Conservation (phyloP, 2,329 filamentous ascomycete species). For the Colletotrichum endophyticum region DNA sequence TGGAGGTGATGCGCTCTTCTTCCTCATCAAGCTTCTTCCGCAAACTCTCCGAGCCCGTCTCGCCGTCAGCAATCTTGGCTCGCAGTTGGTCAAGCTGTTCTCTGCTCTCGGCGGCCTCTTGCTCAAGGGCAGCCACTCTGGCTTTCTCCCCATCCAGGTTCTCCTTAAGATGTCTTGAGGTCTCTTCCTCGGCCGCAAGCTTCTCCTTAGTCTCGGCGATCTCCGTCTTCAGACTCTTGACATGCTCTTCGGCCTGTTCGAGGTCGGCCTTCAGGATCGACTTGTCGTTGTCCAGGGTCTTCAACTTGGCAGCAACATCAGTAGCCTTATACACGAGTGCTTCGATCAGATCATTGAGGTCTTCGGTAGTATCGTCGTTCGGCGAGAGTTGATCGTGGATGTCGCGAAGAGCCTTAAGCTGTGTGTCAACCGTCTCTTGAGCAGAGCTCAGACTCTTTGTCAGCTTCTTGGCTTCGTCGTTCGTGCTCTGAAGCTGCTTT, state of each 20-base stretch:
- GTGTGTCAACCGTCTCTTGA: slow-evolving; percentile 56
- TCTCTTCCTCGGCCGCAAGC: slow-evolving; percentile 56
- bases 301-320: slow-evolving; percentile 64
- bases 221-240: slow-evolving; percentile 62
- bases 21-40: slow-evolving; percentile 77
- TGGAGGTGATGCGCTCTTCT: slow-evolving; percentile 70
- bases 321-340: slow-evolving; percentile 62
- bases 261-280: slow-evolving; percentile 67
- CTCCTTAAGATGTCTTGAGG: slow-evolving; percentile 58
- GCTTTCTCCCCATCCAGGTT: slow-evolving; percentile 58
- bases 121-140: slow-evolving; percentile 58
- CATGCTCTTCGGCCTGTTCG: slow-evolving; percentile 60
- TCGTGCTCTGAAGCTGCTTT: slow-evolving; percentile 57
- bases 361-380: slow-evolving; percentile 55
- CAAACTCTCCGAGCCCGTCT: slow-evolving; percentile 81
- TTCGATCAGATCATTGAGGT: slow-evolving; percentile 63
- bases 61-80: slow-evolving; percentile 77
- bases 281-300: slow-evolving; percentile 63
- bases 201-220: slow-evolving; percentile 58
- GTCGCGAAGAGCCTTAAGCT: slow-evolving; percentile 60
- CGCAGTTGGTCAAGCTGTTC: slow-evolving; percentile 72
- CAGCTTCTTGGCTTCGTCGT: slow-evolving; percentile 58
- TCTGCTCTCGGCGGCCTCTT: slow-evolving; percentile 67
- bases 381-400: slow-evolving; percentile 64
- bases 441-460: slow-evolving; percentile 54